Evolutionary conservation across 352 stramenopile species (phyloP).

Genomic region (Phytopythium montanum): DNA sequence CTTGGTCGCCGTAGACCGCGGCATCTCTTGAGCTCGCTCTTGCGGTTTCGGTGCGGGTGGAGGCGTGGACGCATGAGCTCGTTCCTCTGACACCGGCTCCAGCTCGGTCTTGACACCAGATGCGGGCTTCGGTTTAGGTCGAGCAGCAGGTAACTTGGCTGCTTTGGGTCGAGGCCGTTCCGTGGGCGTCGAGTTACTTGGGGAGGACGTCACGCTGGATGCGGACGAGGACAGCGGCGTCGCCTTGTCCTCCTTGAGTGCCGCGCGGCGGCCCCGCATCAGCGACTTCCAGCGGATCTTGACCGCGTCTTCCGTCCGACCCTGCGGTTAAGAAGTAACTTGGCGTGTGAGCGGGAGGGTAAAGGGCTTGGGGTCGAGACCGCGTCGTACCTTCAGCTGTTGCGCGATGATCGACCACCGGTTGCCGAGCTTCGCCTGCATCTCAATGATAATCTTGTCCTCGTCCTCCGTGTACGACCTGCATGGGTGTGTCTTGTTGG

Average conservation of each 20-base stretch:
- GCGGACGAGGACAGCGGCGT: constrained; percentile 8
- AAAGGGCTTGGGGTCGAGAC: background rate
- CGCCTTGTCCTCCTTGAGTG: constrained; percentile 64
- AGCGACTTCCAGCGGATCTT: constrained; percentile 94
- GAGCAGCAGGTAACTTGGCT: constrained; percentile 32
- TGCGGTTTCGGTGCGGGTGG: background rate
- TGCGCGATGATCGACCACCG: constrained; percentile 92
- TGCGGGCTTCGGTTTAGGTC: constrained; percentile 15
- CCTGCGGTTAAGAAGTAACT: constrained; percentile 24
- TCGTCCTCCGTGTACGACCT: constrained; percentile 89
- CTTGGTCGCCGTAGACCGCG: constrained; percentile 5
- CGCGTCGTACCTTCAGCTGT: constrained; percentile 65
- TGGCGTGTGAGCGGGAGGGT: background rate
- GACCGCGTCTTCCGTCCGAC: constrained; percentile 90
- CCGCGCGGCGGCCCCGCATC: constrained; percentile 70
- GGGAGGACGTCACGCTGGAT: constrained; percentile 4
- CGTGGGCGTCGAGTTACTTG: constrained; percentile 9
- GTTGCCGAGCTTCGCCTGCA: constrained; percentile 91
- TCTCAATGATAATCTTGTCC: constrained; percentile 91
- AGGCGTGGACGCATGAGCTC: background rate
- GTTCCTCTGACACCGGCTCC: constrained; percentile 16
- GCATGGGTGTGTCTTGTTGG: background rate
- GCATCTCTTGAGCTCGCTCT: constrained; percentile 6
- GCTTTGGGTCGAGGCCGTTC: constrained; percentile 34
- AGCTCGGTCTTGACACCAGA: constrained; percentile 19